Evolutionary conservation across 169 alveolate genomes (phyloP), one percentile per base, ranked within the genome.

Genomic region (Eimeria maxima): DNA sequence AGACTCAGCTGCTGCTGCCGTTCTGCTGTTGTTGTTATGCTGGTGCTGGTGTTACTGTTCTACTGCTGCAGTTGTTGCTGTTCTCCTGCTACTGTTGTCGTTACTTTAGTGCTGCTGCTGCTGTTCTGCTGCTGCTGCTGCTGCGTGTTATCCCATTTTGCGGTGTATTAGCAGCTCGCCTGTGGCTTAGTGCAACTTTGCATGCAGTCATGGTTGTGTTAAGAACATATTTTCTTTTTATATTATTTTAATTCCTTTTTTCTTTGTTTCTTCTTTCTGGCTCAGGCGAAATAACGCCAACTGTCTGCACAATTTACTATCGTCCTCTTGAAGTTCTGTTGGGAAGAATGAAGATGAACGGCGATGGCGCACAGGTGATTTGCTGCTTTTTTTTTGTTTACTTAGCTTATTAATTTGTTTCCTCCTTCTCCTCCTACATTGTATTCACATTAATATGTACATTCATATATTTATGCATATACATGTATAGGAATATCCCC

Each of bases 221-320:
- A n/a, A n/a, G n/a, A n/a, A n/a, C n/a, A n/a, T n/a, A n/a, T n/a
- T n/a, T n/a, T 50, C 57, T 50, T 50, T 50, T 50, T 33, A 0
- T 7, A 2, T 8, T 60, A 18, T 60, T 60, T 3, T 18, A 4
- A 24, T 42, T 29, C 33, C 18, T 38, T 24, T 73, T 38, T 38
- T 42, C 24, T 3, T 0, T 38, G 4, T 1, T 74, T 73, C 16
- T 7, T 73, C 50, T 73, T n/a, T 11, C 55, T 73, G 83, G 29
- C 73, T 98, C 96, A 90, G 99, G 99, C 6, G 98, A 98, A 53
- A 95, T 97, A 83, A 98, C 99, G 0, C 99, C 99, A 53, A 98
- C 99, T 24, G 99, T 98, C 57, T 98, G 99, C 95, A 98, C 99
- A 3, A 96, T 98, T 96, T 98, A 97, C 92, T 98, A 98, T 69